These are phyloP conservation scores for Scheffersomyces titani DNA, from an alignment of 1,139 yeast species.

Conservation along the genomic window DNA sequence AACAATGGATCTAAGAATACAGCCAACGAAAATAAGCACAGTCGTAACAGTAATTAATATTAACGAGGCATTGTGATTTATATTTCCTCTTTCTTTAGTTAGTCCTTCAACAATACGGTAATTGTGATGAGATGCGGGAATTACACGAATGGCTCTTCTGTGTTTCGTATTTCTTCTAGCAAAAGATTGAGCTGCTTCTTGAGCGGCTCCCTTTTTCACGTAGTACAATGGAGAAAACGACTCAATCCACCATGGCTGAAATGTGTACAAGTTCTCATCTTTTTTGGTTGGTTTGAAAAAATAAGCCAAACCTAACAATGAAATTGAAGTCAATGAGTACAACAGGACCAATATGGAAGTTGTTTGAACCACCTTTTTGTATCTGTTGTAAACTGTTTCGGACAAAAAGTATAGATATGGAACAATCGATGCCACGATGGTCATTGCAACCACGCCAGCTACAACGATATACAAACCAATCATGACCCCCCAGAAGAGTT, in stretches of 20 bases:
- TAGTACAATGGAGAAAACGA: constrained; percentile 44
- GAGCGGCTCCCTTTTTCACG: constrained; percentile 39
- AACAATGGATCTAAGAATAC: constrained; percentile 33
- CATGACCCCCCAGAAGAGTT: constrained; percentile 39
- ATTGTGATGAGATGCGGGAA: constrained; percentile 48
- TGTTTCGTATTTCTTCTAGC: constrained; percentile 47
- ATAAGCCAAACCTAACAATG: constrained; percentile 39
- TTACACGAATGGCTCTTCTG: constrained; percentile 45
- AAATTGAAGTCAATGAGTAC: constrained; percentile 37
- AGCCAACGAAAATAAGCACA: constrained; percentile 31
- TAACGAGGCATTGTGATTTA: constrained; percentile 39
- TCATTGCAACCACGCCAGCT: constrained; percentile 28
- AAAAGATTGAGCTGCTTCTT: constrained; percentile 41
- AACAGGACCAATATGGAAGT: constrained; percentile 32
- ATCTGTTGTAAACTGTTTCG: constrained; percentile 17
- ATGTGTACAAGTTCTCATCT: constrained; percentile 45
- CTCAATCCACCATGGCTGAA: constrained; percentile 53
- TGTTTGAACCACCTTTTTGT: constrained; percentile 32
- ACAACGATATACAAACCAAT: constrained; percentile 32
- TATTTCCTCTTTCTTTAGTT: constrained; percentile 39
- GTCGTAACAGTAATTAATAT: constrained; percentile 34
- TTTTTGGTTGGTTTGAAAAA: constrained; percentile 44
- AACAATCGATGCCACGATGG: constrained; percentile 34
- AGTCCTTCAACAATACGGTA: constrained; percentile 44
- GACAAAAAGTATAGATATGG: constrained; percentile 37